Base-by-base conservation (phyloP, 2,329 filamentous ascomycete genomes). In the Nemania sp. region DNA sequence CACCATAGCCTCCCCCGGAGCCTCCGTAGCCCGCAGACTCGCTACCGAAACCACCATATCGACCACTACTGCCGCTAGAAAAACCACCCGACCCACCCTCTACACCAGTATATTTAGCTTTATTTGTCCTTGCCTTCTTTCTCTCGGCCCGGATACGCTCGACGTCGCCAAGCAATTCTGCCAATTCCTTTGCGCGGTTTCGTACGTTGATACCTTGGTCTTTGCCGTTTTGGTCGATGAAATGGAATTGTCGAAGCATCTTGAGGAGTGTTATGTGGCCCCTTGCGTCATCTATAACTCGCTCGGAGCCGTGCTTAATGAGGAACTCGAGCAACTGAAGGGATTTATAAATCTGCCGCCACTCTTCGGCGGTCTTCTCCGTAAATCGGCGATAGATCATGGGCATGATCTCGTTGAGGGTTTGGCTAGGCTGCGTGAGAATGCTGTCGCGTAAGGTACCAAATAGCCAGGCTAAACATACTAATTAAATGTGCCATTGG, bases 361-460 rank as follows among this genome's bases (percentile, higher is more conserved):
- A 99, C 83, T 99, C 96, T 80, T 99, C 96, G 64, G 96, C 95
- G 7, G 94, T 88, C 85, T 99, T 99, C 80, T 99, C 96, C 69
- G 96, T 99, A 81, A 99, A 99, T 72, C 96, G 93, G 78, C 97
- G 96, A 85, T 99, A 99, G 78, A 99, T 97, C 93, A 99, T 96
- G 73, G 96, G 96, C 96, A 99, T 99, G 79, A 99, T 98, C 82
- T 99, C 96, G 81, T 98, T 98, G 65, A 99, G 89, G 60, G 94
- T 89, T 89, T 97, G 94, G 80, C 95, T 98, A 78, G 35, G 20
- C 51, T 49, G 6, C 20, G 54, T 70, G 62, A 71, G 59, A 35
- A 47, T 58, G 57, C 52, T 8, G 10, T 52, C 22, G 32, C n/a
- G 18, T 32, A 35, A 10, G 26, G 15, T 26, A 29, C n/a, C 10